phyloP scores from a whole-genome alignment of 306 rosid species.

The Vicia sativa region DNA sequence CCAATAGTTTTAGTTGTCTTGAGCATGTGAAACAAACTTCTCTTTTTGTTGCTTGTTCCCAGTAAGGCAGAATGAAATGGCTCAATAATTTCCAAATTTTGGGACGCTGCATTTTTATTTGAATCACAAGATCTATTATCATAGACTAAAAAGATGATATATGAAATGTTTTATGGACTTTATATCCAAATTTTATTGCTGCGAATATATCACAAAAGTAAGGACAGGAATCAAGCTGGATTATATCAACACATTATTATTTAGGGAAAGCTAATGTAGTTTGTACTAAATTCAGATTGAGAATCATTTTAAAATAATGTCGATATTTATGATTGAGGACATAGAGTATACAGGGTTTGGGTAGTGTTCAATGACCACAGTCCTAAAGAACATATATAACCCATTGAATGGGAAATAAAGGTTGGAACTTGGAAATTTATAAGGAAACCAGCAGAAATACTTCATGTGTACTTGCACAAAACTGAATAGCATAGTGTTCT shows the following conservation, averaged over 20 bases:
- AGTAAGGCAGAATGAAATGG: conserved; percentile 73
- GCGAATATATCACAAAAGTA: conserved; percentile 23
- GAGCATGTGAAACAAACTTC: conserved; percentile 88
- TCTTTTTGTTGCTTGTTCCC: conserved; percentile 87
- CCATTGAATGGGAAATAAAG: conserved; percentile 14
- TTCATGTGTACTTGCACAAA: conserved; percentile 4
- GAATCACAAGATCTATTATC: conserved; percentile 31
- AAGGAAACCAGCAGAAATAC: background rate
- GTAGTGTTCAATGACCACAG: conserved; percentile 19
- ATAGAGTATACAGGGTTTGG: background rate
- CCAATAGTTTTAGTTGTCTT: conserved; percentile 97
- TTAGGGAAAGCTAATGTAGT: conserved; percentile 5
- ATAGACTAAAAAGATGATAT: conserved; percentile 24
- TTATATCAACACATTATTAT: background rate
- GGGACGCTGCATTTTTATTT: conserved; percentile 70
- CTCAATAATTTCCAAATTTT: conserved; percentile 93
- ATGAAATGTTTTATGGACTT: conserved; percentile 29
- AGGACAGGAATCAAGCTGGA: conserved; percentile 3
- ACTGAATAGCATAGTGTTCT: too few relatives aligned
- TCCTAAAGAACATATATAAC: conserved; percentile 13
- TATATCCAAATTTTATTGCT: conserved; percentile 14
- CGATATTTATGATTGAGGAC: conserved; percentile 18
- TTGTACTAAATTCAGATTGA: conserved; percentile 18
- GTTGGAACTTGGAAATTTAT: conserved; percentile 17
- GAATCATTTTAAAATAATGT: conserved; percentile 20